phyloP scores from a whole-genome alignment of 495 filamentous ascomycete species.

The Neurospora pannonica region DNA sequence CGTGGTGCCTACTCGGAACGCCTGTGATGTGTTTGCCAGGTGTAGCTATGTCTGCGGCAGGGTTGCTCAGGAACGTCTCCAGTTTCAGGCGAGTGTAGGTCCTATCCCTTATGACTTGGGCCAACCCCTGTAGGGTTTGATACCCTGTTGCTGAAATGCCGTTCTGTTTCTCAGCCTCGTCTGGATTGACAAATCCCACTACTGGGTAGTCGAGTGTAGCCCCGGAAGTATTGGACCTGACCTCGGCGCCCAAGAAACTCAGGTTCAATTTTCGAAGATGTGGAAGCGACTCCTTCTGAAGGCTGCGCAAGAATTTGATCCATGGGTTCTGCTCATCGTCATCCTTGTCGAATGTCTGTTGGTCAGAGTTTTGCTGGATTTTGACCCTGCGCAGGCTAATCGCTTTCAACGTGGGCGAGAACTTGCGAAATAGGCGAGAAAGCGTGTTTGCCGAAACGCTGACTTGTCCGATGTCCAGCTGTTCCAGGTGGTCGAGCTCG shows the following conservation, averaged over 20 bases:
- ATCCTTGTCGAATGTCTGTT: not conserved
- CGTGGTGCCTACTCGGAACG: not conserved
- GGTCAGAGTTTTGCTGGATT: not conserved
- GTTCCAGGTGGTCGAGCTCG: not conserved
- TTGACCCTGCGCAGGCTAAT: not conserved
- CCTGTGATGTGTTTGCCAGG: not conserved
- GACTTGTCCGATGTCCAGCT: not conserved
- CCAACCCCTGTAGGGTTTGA: not conserved
- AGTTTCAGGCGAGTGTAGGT: not conserved
- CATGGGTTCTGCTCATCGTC: not conserved
- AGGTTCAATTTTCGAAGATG: not conserved
- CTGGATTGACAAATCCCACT: not conserved
- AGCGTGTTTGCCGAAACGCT: not conserved
- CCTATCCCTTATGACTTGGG: not conserved
- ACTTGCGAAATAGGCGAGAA: not conserved
- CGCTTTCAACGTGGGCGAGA: not conserved
- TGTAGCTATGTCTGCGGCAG: not conserved
- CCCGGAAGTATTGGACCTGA: not conserved
- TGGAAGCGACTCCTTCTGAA: not conserved
- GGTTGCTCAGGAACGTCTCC: not conserved
- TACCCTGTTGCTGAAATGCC: not conserved
- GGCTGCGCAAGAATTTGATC: not conserved
- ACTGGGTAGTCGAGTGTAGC: not conserved
- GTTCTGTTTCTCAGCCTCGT: not conserved
- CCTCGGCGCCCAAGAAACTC: not conserved